Percentiles rank a stretch among this genome's conserved stretches.
Conservation (phyloP, 148 eudicot genomes). For the Salicornia ramosissima region DNA sequence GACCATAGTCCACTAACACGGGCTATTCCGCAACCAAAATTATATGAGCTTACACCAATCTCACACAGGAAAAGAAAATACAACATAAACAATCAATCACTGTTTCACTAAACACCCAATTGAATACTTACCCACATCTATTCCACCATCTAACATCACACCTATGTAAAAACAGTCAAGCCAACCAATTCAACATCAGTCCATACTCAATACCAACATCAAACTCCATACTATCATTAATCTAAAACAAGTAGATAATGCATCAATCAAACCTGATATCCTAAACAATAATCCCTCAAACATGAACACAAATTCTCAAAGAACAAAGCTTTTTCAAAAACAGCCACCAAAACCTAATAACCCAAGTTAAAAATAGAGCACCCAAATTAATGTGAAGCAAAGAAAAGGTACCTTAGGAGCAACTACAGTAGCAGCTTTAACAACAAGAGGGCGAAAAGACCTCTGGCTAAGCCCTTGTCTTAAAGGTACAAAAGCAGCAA, state of each 20-base stretch:
- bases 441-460: slow-evolving; percentile 54
- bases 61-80: neutral
- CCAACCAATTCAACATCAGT: neutral
- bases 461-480: slow-evolving; percentile 44
- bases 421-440: slow-evolving; percentile 84
- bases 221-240: neutral
- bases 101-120: neutral
- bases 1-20: too few relatives aligned
- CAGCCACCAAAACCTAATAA: neutral
- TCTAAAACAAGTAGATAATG: neutral
- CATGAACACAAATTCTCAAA: neutral
- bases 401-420: slow-evolving; percentile 61
- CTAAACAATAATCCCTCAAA: neutral
- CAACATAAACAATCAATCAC: neutral
- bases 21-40: too few relatives aligned
- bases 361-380: neutral
- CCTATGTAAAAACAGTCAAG: neutral
- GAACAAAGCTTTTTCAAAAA: neutral
- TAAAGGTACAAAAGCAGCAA: slow-evolving; percentile 39
- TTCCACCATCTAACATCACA: neutral
- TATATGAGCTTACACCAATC: neutral
- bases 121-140: neutral
- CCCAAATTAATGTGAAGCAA: neutral
- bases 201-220: neutral
- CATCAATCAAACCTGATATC: neutral